Evolutionary conservation across 1,139 yeast species (phyloP).

Genomic region (Debaryomyces sp.): DNA sequence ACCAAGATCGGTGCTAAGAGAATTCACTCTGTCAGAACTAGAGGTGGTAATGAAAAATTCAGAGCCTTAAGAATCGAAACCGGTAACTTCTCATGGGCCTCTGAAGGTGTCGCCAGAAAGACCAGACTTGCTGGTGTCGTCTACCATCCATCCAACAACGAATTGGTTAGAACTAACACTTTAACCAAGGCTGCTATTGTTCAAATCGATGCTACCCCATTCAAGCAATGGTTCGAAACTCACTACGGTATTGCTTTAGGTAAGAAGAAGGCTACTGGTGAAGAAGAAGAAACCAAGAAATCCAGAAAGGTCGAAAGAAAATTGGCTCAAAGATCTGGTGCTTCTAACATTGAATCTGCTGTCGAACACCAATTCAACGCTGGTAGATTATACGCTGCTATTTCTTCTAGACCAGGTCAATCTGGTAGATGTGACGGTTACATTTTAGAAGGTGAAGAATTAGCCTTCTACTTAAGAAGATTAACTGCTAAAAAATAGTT

Average conservation of each 20-base stretch:
- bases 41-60: slow-evolving; percentile 99
- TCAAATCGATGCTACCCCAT: slow-evolving; percentile 99
- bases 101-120: slow-evolving; percentile 98
- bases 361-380: slow-evolving; percentile 96
- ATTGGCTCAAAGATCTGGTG: slow-evolving; percentile 87
- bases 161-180: slow-evolving; percentile 99
- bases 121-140: slow-evolving; percentile 98
- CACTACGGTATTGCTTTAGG: slow-evolving; percentile 96
- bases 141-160: slow-evolving; percentile 99
- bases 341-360: slow-evolving; percentile 84
- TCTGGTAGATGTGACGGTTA: slow-evolving; percentile 99
- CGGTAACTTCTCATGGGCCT: slow-evolving; percentile 99
- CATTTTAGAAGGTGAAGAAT: slow-evolving; percentile 99
- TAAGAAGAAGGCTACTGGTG: slow-evolving; percentile 64
- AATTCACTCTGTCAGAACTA: slow-evolving; percentile 98
- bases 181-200: slow-evolving; percentile 98
- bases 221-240: slow-evolving; percentile 99
- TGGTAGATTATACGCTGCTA: slow-evolving; percentile 98
- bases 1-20: slow-evolving; percentile 99
- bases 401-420: slow-evolving; percentile 99
- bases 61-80: slow-evolving; percentile 99
- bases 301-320: slow-evolving; percentile 89
- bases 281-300: slow-evolving; percentile 60
- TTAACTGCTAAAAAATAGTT: slow-evolving; percentile 97
- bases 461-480: slow-evolving; percentile 99